Conservation (phyloP, 441 rosid species). For the Isatis lusitanica region DNA sequence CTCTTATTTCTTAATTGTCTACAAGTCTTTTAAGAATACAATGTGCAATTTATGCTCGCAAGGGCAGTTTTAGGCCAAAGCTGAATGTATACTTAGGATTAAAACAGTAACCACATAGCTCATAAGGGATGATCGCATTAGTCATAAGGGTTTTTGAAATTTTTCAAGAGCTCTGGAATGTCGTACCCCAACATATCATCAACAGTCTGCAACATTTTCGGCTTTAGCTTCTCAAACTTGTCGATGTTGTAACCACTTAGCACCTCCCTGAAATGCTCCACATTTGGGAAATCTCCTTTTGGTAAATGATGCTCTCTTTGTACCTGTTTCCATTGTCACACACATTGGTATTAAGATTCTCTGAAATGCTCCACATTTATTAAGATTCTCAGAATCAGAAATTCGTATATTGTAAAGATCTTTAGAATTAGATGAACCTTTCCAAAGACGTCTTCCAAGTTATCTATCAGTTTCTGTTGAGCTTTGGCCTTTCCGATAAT, state of each 20-base stretch:
- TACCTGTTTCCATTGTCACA: slow-evolving; percentile 47
- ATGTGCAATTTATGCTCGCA: slow-evolving; percentile 26
- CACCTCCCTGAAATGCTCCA: slow-evolving; percentile 72
- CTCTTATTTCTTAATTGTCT: slow-evolving; percentile 9
- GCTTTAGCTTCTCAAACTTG: slow-evolving; percentile 85
- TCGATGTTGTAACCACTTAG: slow-evolving; percentile 79
- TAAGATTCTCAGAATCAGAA: slow-evolving; percentile 15
- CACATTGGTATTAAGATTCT: slow-evolving; percentile 7
- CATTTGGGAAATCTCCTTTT: slow-evolving; percentile 89
- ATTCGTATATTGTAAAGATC: background rate
- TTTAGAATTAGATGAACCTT: slow-evolving; percentile 52
- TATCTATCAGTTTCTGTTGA: slow-evolving; percentile 78
- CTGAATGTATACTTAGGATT: background rate
- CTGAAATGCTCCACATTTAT: too few species aligned
- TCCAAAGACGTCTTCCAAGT: slow-evolving; percentile 69
- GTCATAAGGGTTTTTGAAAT: slow-evolving; percentile 80
- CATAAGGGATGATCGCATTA: slow-evolving; percentile 22
- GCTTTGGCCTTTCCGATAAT: slow-evolving; percentile 93
- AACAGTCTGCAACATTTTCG: slow-evolving; percentile 84
- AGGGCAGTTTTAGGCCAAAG: background rate
- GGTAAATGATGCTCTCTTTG: slow-evolving; percentile 87
- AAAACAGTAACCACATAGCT: slow-evolving; percentile 3
- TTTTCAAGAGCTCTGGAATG: slow-evolving; percentile 81
- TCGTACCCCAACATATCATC: slow-evolving; percentile 95
- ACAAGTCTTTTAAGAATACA: slow-evolving; percentile 23